phyloP scores from a whole-genome alignment of 331 rosid genomes.

The Arachis monticola region DNA sequence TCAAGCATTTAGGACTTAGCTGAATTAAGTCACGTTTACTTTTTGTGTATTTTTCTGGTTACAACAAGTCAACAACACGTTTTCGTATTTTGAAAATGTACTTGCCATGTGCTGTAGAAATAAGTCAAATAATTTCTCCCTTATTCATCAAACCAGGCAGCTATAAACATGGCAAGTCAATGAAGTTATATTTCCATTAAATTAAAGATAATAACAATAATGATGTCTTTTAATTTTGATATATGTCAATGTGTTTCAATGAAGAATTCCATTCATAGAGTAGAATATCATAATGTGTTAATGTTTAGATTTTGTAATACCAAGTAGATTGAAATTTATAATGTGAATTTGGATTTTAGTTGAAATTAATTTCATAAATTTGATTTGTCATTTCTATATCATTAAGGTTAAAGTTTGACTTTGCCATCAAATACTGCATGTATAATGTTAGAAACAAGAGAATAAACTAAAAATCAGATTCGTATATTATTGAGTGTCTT shows the following conservation, averaged over 20 bases:
- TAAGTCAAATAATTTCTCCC: conserved; percentile 12
- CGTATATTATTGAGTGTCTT: too few species aligned
- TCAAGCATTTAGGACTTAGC: not conserved
- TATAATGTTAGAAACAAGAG: too few species aligned
- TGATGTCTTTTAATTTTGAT: not conserved
- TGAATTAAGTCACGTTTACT: not conserved
- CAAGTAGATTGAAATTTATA: too few species aligned
- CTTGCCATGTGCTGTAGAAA: not conserved
- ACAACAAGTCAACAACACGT: too few species aligned
- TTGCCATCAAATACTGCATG: too few species aligned
- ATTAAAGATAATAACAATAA: too few species aligned
- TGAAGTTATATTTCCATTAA: not conserved
- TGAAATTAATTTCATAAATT: too few species aligned
- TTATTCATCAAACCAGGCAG: not conserved
- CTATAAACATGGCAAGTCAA: not conserved
- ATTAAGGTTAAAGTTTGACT: too few species aligned
- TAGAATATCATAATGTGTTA: not conserved
- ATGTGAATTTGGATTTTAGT: too few species aligned
- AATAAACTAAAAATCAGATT: too few species aligned
- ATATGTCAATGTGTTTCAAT: not conserved
- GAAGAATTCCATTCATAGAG: not conserved
- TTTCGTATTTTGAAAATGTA: conserved; percentile 10
- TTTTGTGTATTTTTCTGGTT: not conserved
- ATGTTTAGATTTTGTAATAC: not conserved
- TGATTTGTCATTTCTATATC: too few species aligned